Percentiles rank a stretch among this genome's conserved stretches.
Conservation (phyloP, 352 stramenopile species). For the Blastocystis sp. region DNA sequence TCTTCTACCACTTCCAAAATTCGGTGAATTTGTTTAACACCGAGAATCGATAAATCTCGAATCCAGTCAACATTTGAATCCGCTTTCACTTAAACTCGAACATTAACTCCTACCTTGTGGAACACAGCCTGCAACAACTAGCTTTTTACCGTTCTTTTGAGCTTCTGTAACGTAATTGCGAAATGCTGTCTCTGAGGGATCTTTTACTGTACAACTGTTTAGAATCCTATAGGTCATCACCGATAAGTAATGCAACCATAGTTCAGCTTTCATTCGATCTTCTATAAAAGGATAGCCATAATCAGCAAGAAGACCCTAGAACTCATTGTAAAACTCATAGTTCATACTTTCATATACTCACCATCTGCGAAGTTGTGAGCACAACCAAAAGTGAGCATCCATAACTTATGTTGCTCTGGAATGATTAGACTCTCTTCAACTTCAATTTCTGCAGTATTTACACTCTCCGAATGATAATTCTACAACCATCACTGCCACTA, state of each 20-base stretch:
- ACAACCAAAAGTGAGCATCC: slow-evolving; percentile 85
- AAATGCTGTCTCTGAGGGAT: slow-evolving; percentile 84
- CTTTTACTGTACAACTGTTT: slow-evolving; percentile 88
- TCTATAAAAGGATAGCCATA: slow-evolving; percentile 84
- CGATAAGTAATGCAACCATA: slow-evolving; percentile 71
- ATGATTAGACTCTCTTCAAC: not conserved
- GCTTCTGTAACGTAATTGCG: slow-evolving; percentile 82
- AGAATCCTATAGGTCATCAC: slow-evolving; percentile 75
- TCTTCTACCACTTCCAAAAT: slow-evolving; percentile 86
- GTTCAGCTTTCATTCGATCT: slow-evolving; percentile 77
- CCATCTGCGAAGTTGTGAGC: slow-evolving; percentile 87
- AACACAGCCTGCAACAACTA: slow-evolving; percentile 85
- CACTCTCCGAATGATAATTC: not conserved
- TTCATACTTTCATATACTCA: slow-evolving; percentile 82
- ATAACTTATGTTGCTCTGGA: slow-evolving; percentile 67
- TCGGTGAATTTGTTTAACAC: slow-evolving; percentile 84
- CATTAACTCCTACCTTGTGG: slow-evolving; percentile 74
- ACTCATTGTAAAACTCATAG: not conserved
- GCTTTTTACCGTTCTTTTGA: slow-evolving; percentile 77
- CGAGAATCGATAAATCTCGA: slow-evolving; percentile 81
- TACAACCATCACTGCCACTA: not conserved
- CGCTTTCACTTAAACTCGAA: slow-evolving; percentile 68
- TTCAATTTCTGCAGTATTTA: not conserved
- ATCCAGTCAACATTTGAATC: slow-evolving; percentile 80
- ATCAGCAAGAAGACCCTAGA: slow-evolving; percentile 77